Conservation (phyloP, 345 rosid genomes). For the Gossypium turneri region DNA sequence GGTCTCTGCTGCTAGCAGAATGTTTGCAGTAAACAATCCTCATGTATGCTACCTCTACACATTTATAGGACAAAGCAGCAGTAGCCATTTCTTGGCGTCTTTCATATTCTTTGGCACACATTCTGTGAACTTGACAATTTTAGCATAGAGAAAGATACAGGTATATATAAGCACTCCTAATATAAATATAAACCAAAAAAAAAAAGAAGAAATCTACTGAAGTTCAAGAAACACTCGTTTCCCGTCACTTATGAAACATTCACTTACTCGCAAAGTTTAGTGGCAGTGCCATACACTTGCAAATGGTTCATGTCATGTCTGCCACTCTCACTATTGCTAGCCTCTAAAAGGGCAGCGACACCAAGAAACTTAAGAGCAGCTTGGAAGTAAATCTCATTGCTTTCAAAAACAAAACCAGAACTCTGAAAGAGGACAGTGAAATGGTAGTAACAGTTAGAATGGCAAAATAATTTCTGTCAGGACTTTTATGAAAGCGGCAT, state of each 20-base stretch:
- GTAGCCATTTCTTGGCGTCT: slow-evolving; percentile 54
- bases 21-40: slow-evolving; percentile 53
- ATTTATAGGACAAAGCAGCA: slow-evolving; percentile 83
- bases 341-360: slow-evolving; percentile 66
- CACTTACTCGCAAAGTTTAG: slow-evolving; percentile 74
- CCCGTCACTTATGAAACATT: slow-evolving; percentile 13
- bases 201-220: neutral
- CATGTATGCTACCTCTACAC: slow-evolving; percentile 75
- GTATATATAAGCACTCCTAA: neutral
- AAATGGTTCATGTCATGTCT: slow-evolving; percentile 39
- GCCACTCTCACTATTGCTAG: slow-evolving; percentile 37
- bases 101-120: slow-evolving; percentile 71
- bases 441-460: slow-evolving; percentile 26
- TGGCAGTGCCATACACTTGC: slow-evolving; percentile 47
- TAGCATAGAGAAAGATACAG: slow-evolving; percentile 4
- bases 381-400: slow-evolving; percentile 60
- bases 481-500: slow-evolving; percentile 7
- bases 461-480: neutral
- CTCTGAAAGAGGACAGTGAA: slow-evolving; percentile 36
- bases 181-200: neutral
- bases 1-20: slow-evolving; percentile 41
- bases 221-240: slow-evolving; percentile 17
- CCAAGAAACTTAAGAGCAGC: slow-evolving; percentile 75
- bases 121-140: slow-evolving; percentile 39
- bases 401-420: slow-evolving; percentile 52